Evolutionary conservation across 2,329 filamentous ascomycete genomes (phyloP), one percentile per base, ranked within the genome.

Genomic region (Pseudopithomyces chartarum): DNA sequence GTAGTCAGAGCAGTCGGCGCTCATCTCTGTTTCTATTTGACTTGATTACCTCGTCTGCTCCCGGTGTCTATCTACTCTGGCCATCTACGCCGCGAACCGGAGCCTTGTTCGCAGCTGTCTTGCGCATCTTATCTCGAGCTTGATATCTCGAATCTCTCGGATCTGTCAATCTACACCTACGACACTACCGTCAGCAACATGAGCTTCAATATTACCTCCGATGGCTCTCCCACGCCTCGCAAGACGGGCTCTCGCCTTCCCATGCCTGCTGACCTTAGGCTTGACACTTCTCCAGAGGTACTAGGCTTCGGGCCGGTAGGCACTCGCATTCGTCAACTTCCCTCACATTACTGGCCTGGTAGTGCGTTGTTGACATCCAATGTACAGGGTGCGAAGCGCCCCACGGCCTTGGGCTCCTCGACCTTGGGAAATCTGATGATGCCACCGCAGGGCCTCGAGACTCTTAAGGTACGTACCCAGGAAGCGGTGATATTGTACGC

Each of bases 171-270:
- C 19, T 48, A 48, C 45, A 11, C 22, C 22, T 48, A 70, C 64
- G 51, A 54, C 63, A 59, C 58, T 44, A 61, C 52, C 56, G 42
- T 62, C 55, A 57, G 52, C 63, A 59, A 57, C 51, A 75, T 76
- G 73, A 74, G 65, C 66, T 69, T 68, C 69, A 76, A 73, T 55
- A 76, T 77, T 61, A 72, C 75, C 59, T 73, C 73, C 55, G 73
- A 76, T 61, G 75, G 75, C 23, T 78, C 76, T 49, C 76, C 76
- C 29, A 77, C 75, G 34, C 76, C 75, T 29, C 76, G 76, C 66
- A 78, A 78, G 58, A 64, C 63, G 40, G 44, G 63, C 29, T 36
- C 59, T 42, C 67, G 69, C 55, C 73, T 73, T 60, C 54, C 67
- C 34, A 61, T 64, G 55, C 58, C 70, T 43, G 68, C 68, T 32